These are phyloP conservation scores for Collybiopsis confluens DNA, from an alignment of 768 basidiomycete genomes.

Conservation along the genomic window DNA sequence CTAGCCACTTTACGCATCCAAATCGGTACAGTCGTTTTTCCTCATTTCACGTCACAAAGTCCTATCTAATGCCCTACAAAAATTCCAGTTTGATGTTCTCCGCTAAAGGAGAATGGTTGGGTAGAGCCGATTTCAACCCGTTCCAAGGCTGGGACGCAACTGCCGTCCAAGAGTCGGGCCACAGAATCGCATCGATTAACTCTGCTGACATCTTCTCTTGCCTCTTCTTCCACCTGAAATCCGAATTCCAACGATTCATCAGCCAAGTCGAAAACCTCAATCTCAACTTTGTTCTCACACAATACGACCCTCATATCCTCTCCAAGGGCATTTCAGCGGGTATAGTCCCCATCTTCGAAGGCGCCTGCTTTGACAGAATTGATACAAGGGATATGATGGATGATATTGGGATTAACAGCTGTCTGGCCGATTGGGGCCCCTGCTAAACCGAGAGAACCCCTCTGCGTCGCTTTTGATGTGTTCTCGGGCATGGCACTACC, in stretches of 20 bases:
- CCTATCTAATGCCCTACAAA: not conserved
- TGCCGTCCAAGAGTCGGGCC: constrained; percentile 34
- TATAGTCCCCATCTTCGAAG: constrained; percentile 30
- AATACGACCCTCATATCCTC: constrained; percentile 38
- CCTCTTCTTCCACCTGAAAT: constrained; percentile 41
- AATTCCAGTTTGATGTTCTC: constrained; percentile 41
- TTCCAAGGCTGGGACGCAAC: constrained; percentile 47
- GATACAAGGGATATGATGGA: constrained; percentile 29
- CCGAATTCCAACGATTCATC: constrained; percentile 34
- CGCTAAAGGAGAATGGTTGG: constrained; percentile 40
- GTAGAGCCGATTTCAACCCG: constrained; percentile 35
- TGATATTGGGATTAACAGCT: constrained; percentile 26
- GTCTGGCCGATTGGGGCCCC: constrained; percentile 32
- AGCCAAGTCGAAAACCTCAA: constrained; percentile 29
- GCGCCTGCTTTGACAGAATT: constrained; percentile 35
- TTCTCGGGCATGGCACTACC: constrained; percentile 32
- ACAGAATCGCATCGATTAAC: constrained; percentile 24
- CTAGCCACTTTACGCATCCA: constrained; percentile 28
- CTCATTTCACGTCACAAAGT: not conserved
- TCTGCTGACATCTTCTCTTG: constrained; percentile 35
- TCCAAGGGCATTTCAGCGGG: constrained; percentile 35
- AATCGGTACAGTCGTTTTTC: constrained; percentile 27
- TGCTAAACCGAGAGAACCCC: constrained; percentile 29
- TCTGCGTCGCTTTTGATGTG: constrained; percentile 33
- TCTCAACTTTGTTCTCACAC: constrained; percentile 35